Conservation (phyloP, 306 rosid genomes). For the Ziziphus jujuba region DNA sequence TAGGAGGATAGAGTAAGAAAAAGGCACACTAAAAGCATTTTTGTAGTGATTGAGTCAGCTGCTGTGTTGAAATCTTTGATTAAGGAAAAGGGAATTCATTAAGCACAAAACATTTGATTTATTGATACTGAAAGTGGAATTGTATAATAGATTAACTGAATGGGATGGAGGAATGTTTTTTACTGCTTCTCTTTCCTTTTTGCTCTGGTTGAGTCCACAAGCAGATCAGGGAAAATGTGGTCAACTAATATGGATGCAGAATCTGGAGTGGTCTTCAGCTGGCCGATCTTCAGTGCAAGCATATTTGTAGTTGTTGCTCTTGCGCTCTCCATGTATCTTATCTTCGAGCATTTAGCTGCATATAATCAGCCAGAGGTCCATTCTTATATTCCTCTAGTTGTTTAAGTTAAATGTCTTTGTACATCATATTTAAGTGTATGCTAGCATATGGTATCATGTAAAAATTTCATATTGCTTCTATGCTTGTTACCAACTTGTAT, state of each 20-base stretch:
- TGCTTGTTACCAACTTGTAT: constrained; percentile 1
- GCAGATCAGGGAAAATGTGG: constrained; percentile 66
- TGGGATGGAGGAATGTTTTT: constrained; percentile 63
- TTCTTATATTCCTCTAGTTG: constrained; percentile 19
- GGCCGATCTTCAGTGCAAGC: constrained; percentile 83
- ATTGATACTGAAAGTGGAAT: constrained; percentile 12
- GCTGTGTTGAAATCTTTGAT: constrained; percentile 5
- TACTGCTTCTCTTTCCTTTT: constrained; percentile 51
- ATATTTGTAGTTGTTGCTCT: constrained; percentile 78
- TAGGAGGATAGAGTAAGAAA: background rate
- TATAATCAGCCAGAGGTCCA: constrained; percentile 97
- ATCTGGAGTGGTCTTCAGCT: constrained; percentile 54
- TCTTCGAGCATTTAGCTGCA: constrained; percentile 85
- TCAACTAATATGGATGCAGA: constrained; percentile 44
- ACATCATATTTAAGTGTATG: background rate
- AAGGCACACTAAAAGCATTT: constrained; percentile 14
- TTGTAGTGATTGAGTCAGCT: constrained; percentile 9
- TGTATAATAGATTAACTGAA: constrained; percentile 25
- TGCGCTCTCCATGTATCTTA: constrained; percentile 82
- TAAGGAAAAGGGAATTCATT: constrained; percentile 4
- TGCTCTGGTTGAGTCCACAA: constrained; percentile 58
- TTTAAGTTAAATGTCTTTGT: constrained; percentile 3
- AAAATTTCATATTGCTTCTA: constrained; percentile 3
- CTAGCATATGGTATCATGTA: background rate
- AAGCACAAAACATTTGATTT: constrained; percentile 3